These are phyloP conservation scores for Acer negundo DNA, from an alignment of 345 rosid genomes.

Conservation along the genomic window DNA sequence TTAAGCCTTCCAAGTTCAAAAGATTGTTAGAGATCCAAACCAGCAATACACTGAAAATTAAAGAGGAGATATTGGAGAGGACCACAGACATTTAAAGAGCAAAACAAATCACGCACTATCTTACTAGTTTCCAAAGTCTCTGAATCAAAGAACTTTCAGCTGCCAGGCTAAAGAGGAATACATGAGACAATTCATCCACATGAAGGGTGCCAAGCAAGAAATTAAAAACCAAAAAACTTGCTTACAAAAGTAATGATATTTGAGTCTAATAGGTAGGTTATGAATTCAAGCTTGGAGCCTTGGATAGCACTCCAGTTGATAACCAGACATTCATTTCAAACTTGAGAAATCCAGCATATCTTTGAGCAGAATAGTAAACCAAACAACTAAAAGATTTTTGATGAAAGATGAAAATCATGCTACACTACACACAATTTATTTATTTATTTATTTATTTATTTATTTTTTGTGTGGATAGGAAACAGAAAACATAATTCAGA, in stretches of 20 bases:
- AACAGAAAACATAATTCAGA: background rate
- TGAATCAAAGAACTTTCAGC: background rate
- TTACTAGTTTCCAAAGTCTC: background rate
- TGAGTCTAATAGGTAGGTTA: background rate
- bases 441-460: too few species aligned
- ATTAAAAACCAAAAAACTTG: background rate
- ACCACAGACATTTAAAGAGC: background rate
- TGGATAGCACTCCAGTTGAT: background rate
- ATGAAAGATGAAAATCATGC: conserved; percentile 4
- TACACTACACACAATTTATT: background rate
- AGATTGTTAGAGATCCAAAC: background rate
- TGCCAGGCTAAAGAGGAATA: conserved; percentile 4
- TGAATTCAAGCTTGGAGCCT: conserved; percentile 9
- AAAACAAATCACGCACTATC: background rate
- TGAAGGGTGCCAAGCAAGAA: background rate
- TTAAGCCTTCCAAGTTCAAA: background rate
- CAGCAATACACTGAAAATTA: background rate
- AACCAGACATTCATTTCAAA: background rate
- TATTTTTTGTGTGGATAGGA: background rate
- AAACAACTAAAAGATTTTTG: background rate
- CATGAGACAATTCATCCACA: background rate
- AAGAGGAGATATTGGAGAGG: background rate
- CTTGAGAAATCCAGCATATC: background rate
- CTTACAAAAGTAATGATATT: background rate
- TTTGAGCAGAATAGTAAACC: background rate